Base-by-base conservation (phyloP, 1,139 yeast species). In the Suhomyces wounanorum region DNA sequence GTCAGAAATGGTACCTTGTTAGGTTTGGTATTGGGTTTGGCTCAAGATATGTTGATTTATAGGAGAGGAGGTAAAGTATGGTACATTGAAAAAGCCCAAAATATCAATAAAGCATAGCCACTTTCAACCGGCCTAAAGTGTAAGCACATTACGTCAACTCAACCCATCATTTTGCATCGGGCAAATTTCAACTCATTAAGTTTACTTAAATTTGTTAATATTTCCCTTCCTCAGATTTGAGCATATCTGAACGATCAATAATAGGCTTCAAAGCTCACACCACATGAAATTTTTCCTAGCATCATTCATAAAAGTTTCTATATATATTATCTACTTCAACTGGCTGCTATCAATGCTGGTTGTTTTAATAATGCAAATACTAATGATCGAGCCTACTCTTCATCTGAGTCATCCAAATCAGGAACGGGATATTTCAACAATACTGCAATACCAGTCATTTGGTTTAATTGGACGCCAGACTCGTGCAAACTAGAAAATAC, bases 371-470 rank as follows among this genome's bases (percentile, higher is more conserved):
- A 33, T 33, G 10, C 37, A 33, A 14, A 14, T 21, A 21, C 37
- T 8, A 14, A 11, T 30, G 5, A 7, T 2, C 33, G 8, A n/a
- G 7, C 33, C 30, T 49, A 46, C 30, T 73, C 77, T 13, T 70
- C 76, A 16, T 80, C 84, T 7, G 82, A 81, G 47, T 87, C 96
- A 60, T 90, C 97, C 45, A 91, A 73, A 58, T 90, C 96, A 0
- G 89, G 89, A 6, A 91, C 73, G 0, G 98, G 96, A 62, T 87
- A 94, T 55, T 84, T 85, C 59, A 92, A 73, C 40, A 94, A 79
- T 45, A 91, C 95, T 0, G 98, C 99, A 41, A 91, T 81, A 46
- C 99, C 99, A 0, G 97, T 89, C 56, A 94, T 77, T 60, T 88
- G 92, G 64, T 90, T 89, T 52, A 94, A 72, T 67, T 94, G 97